These are phyloP conservation scores for Beauveria pseudobassiana DNA, from an alignment of 2,329 filamentous ascomycete genomes.

Conservation along the genomic window DNA sequence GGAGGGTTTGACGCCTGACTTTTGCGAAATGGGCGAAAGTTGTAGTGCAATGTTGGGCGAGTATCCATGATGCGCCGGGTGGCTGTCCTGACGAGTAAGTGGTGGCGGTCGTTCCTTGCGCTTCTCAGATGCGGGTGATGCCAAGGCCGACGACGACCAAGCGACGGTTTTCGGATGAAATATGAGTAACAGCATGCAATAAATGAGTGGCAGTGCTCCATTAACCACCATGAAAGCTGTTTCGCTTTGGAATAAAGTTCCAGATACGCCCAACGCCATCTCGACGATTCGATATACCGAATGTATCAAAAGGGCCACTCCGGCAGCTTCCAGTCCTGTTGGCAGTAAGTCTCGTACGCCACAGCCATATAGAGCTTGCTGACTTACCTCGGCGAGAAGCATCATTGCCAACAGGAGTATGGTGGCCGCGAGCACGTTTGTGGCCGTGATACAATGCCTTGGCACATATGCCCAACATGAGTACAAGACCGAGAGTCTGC, in stretches of 20 bases:
- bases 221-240: background rate
- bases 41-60: background rate
- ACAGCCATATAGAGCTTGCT: background rate
- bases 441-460: background rate
- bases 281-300: constrained; percentile 6
- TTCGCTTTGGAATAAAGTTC: background rate
- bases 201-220: background rate
- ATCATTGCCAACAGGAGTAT: background rate
- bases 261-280: background rate
- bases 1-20: background rate
- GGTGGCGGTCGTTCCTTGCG: background rate
- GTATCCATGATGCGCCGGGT: background rate
- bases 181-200: background rate
- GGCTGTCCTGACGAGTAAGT: background rate
- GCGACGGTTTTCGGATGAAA: background rate
- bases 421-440: background rate
- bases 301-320: background rate
- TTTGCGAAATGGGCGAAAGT: background rate
- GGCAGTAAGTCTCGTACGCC: background rate
- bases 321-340: background rate
- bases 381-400: background rate
- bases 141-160: background rate
- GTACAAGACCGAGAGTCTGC: background rate
- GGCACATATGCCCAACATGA: background rate
- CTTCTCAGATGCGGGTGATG: background rate